Conservation (phyloP, 805 yeast genomes). For the Candida xiaguanensis region DNA sequence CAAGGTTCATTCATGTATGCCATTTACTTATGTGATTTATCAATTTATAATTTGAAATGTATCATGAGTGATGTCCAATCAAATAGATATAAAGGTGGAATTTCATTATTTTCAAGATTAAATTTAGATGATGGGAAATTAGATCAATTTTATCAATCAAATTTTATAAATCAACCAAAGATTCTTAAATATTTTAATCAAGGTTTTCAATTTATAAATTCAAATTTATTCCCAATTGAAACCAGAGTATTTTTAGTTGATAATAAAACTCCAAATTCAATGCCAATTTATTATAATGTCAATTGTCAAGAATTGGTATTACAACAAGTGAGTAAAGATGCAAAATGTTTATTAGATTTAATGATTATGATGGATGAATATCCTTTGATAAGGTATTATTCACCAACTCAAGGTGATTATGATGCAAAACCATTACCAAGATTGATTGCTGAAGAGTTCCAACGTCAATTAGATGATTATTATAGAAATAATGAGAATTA, state of each 20-base stretch:
- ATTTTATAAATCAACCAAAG: constrained; percentile 28
- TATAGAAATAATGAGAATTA: constrained; percentile 65
- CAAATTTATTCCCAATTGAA: constrained; percentile 61
- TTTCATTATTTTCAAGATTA: constrained; percentile 66
- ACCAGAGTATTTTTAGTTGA: constrained; percentile 68
- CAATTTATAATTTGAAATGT: constrained; percentile 67
- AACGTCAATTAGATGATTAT: constrained; percentile 67
- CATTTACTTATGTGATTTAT: constrained; percentile 72
- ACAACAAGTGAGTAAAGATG: constrained; percentile 54
- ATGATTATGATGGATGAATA: constrained; percentile 83
- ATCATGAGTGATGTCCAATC: constrained; percentile 71
- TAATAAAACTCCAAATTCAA: constrained; percentile 45
- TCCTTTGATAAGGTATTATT: constrained; percentile 77
- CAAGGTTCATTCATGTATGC: constrained; percentile 70
- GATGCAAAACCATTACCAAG: constrained; percentile 60
- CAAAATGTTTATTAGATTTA: constrained; percentile 62
- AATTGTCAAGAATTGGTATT: constrained; percentile 60
- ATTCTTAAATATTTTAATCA: constrained; percentile 27
- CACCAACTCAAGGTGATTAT: constrained; percentile 46
- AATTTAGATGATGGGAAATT: constrained; percentile 17
- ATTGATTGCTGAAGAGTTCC: constrained; percentile 70
- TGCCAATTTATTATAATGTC: constrained; percentile 69
- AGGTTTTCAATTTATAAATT: constrained; percentile 24
- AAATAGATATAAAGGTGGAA: constrained; percentile 70
- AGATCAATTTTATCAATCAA: constrained; percentile 8